phyloP scores from a whole-genome alignment of 805 yeast species.

The Candida vaughaniae region DNA sequence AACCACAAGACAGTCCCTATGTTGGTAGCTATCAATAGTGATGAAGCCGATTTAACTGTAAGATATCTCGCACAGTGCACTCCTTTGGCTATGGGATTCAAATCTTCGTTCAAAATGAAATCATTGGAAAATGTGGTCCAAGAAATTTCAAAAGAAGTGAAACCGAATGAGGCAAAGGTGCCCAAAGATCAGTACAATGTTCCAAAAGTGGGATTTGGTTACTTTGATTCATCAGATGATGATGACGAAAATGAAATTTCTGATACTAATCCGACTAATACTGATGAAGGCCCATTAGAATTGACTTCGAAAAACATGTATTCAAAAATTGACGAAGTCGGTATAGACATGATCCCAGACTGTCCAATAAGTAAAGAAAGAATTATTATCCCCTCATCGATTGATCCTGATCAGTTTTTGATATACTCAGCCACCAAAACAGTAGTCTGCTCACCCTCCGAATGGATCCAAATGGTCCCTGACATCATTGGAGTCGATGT shows the following conservation, averaged over 20 bases:
- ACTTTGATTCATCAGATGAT: conserved; percentile 3
- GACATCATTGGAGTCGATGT: conserved; percentile 6
- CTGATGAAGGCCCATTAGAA: neutral
- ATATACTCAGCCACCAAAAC: conserved; percentile 7
- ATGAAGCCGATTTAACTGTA: conserved; percentile 7
- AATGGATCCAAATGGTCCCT: conserved; percentile 17
- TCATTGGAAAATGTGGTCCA: neutral
- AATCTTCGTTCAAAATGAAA: neutral
- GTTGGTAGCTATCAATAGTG: conserved; percentile 15
- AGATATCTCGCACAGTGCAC: conserved; percentile 24
- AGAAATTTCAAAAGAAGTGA: neutral
- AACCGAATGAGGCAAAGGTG: neutral
- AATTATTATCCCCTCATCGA: conserved; percentile 5
- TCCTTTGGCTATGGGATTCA: conserved; percentile 25
- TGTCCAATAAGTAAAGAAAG: neutral
- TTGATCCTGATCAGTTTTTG: conserved; percentile 7
- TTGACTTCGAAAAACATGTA: neutral
- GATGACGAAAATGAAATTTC: neutral
- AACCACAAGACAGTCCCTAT: conserved; percentile 14
- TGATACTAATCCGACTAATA: neutral
- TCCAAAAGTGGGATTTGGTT: conserved; percentile 7
- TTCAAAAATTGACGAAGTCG: conserved; percentile 1
- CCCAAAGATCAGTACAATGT: conserved; percentile 1
- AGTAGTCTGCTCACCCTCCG: conserved; percentile 13
- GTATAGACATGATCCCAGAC: conserved; percentile 17